Evolutionary conservation across 805 yeast genomes (phyloP).

Genomic region (Pichia pseudocactophila): DNA sequence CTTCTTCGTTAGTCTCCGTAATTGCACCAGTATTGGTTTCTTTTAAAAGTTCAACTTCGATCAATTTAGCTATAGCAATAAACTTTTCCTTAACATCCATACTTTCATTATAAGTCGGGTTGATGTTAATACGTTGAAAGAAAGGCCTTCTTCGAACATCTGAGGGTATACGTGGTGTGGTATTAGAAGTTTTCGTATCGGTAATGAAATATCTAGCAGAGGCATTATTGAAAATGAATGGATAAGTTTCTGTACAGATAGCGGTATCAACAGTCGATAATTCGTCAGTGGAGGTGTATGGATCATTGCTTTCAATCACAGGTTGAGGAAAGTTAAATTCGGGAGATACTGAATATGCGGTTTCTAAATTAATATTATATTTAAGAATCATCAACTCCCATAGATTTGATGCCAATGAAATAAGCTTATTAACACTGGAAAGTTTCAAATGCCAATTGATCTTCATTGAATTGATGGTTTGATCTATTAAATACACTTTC

Average conservation of each 20-base stretch:
- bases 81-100: slow-evolving; percentile 2
- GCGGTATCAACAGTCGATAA: neutral
- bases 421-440: slow-evolving; percentile 18
- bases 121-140: neutral
- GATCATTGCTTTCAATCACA: neutral
- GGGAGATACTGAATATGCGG: slow-evolving; percentile 6
- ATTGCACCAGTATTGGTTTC: slow-evolving; percentile 3
- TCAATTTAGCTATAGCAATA: slow-evolving; percentile 1
- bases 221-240: slow-evolving; percentile 15
- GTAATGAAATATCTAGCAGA: slow-evolving; percentile 1
- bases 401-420: slow-evolving; percentile 15
- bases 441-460: slow-evolving; percentile 20
- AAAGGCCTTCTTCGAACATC: neutral
- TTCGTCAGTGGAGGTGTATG: neutral
- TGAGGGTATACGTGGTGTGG: neutral
- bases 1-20: slow-evolving; percentile 7
- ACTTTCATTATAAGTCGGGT: neutral
- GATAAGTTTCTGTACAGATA: slow-evolving; percentile 20
- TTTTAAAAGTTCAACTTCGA: slow-evolving; percentile 9
- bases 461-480: slow-evolving; percentile 14
- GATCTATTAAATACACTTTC: slow-evolving; percentile 22
- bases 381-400: slow-evolving; percentile 21
- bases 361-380: slow-evolving; percentile 10
- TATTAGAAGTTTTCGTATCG: neutral
- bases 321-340: slow-evolving; percentile 11